Evolutionary conservation across 192 early-diverging fungal species (phyloP).

Genomic region (Backusella sp.): DNA sequence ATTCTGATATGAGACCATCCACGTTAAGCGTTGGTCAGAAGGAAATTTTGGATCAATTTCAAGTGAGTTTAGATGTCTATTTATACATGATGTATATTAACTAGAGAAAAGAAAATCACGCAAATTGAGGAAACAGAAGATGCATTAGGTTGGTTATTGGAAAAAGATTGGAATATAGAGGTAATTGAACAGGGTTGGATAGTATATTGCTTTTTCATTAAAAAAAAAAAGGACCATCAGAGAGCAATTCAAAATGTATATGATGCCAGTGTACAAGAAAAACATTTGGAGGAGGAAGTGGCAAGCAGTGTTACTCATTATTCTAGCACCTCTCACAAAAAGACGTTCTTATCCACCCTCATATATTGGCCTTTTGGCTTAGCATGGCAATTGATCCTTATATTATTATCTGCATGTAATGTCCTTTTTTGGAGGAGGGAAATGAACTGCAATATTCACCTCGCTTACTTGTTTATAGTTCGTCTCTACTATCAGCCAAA

Average conservation of each 20-base stretch:
- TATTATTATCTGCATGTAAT: constrained; percentile 17
- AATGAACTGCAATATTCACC: not conserved
- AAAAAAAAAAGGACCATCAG: not conserved
- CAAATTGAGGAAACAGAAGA: constrained; percentile 3
- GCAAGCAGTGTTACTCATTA: not conserved
- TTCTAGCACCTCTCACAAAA: not conserved
- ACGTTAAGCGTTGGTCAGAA: not conserved
- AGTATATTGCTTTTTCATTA: not conserved
- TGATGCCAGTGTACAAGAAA: not conserved
- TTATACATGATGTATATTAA: not conserved
- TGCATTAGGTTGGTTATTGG: not conserved
- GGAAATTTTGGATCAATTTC: constrained; percentile 4
- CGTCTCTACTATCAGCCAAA: constrained; percentile 2
- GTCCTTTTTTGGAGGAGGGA: not conserved
- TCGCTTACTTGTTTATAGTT: not conserved
- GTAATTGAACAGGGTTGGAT: not conserved
- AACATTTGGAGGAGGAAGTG: not conserved
- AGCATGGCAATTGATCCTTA: constrained; percentile 29
- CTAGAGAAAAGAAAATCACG: not conserved
- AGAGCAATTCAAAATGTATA: constrained; percentile 9
- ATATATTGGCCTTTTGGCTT: constrained; percentile 50
- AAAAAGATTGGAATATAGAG: constrained; percentile 11
- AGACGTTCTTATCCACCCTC: not conserved
- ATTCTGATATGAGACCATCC: not conserved
- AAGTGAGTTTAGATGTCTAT: not conserved